Percentiles rank a stretch among this genome's conserved stretches.
These are phyloP conservation scores for Trametes maxima DNA, from an alignment of 768 basidiomycete species.

Conservation along the genomic window DNA sequence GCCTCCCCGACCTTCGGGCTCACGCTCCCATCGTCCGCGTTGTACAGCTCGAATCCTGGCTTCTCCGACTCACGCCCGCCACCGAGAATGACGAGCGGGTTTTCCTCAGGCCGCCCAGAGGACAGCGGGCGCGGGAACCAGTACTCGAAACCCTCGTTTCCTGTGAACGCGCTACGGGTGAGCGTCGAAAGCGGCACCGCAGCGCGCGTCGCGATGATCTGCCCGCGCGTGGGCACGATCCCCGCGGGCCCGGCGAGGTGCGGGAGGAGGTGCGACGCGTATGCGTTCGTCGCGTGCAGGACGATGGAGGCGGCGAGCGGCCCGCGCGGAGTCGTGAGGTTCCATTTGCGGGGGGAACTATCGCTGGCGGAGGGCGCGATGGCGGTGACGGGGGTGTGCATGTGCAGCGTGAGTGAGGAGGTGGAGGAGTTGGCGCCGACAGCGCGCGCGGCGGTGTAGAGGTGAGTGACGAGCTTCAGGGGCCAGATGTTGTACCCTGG, in stretches of 20 bases:
- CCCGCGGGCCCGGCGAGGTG: constrained; percentile 54
- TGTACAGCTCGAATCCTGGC: constrained; percentile 51
- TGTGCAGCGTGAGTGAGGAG: constrained; percentile 61
- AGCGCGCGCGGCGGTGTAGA: constrained; percentile 50
- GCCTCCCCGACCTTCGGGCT: constrained; percentile 49
- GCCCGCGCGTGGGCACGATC: constrained; percentile 75
- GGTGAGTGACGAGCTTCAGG: constrained; percentile 73
- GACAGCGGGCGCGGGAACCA: constrained; percentile 74
- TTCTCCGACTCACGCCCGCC: constrained; percentile 56
- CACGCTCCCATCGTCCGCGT: constrained; percentile 59
- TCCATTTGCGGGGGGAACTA: constrained; percentile 46
- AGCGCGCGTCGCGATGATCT: constrained; percentile 55
- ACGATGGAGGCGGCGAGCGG: constrained; percentile 59
- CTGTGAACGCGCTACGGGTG: constrained; percentile 44
- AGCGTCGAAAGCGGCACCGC: constrained; percentile 42
- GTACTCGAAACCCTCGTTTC: constrained; percentile 62
- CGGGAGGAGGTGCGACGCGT: constrained; percentile 77
- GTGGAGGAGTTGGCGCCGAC: constrained; percentile 24
- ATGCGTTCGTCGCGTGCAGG: constrained; percentile 87
- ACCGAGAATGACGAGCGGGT: constrained; percentile 71
- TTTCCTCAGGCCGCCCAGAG: constrained; percentile 32
- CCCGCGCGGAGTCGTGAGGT: constrained; percentile 68
- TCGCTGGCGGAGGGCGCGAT: constrained; percentile 32
- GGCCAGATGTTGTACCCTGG: constrained; percentile 76
- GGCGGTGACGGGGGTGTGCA: constrained; percentile 66